Base-by-base conservation (phyloP, 768 basidiomycete genomes). In the Tulasnella sp. region DNA sequence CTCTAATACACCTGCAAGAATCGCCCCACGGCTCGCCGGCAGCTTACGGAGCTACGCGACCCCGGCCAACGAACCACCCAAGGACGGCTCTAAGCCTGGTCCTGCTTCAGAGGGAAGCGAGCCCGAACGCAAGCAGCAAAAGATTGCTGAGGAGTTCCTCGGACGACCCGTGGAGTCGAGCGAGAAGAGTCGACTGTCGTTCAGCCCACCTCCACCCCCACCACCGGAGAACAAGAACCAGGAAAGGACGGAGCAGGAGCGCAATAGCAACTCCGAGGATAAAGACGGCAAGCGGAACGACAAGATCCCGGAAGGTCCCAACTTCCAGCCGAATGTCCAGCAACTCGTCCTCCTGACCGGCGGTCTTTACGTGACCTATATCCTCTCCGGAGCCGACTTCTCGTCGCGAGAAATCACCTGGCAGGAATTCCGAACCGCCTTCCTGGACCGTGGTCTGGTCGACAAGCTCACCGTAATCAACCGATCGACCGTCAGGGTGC, bases 351-450 rank as follows among this genome's bases (percentile, higher is more conserved):
- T 47, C 19, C 41, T 68, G 12, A 17, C 44, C 44, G 72, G 66
- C 39, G 72, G 42, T 14, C 41, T 90, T 16, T 91, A 89, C 76
- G 85, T 86, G 16, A 83, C 86, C 72, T 85, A 88, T 14, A 78
- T 79, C 35, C 83, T 82, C 42, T 80, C 82, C 0, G 81, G 85
- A 4, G 79, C 81, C 12, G 68, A 66, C 0, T 81, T 82, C 32
- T 42, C 39, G 12, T 87, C 90, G 1, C 87, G 91, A 73, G 97
- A 99, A 82, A 98, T 99, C 76, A 99, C 97, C 75, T 99, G 97
- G 96, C 95, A 98, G 81, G 97, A 98, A 81, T 99, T 99, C 83
- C 89, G 95, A 69, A 95, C 93, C 62, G 94, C 94, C 11, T 94
- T 99, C 84, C 89, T 99, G 62, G 91, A 96, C 81, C 95, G 95